Percentiles rank a stretch among this genome's conserved stretches.
Evolutionary conservation across 768 basidiomycete genomes (phyloP).

Genomic region (Boletus tylopilopsis): DNA sequence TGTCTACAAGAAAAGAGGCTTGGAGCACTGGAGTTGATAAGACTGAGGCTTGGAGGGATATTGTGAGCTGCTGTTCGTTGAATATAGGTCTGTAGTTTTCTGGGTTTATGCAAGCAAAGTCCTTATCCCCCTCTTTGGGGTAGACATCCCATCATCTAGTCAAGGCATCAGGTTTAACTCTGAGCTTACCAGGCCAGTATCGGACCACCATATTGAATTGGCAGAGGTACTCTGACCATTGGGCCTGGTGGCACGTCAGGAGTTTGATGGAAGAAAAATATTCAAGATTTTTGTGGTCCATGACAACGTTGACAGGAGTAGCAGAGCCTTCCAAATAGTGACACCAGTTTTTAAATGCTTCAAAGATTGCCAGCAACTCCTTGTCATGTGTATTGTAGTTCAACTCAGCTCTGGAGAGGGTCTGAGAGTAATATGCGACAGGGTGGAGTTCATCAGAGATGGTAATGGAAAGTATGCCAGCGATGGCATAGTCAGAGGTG

Average conservation of each 20-base stretch:
- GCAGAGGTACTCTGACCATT: too few species aligned
- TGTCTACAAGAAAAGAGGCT: too few species aligned
- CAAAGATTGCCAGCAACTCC: neutral
- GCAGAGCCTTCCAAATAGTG: too few species aligned
- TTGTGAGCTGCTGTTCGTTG: neutral
- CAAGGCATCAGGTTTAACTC: neutral
- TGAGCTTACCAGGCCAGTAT: neutral
- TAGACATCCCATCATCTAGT: neutral
- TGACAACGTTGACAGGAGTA: too few species aligned
- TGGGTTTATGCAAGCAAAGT: neutral
- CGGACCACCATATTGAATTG: neutral
- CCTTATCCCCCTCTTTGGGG: constrained; percentile 1
- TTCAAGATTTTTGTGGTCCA: too few species aligned
- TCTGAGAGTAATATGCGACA: neutral
- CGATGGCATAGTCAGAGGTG: neutral
- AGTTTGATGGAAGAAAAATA: too few species aligned
- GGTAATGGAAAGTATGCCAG: neutral
- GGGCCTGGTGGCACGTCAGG: too few species aligned
- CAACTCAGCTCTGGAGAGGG: neutral
- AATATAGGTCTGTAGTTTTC: neutral
- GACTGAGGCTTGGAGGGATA: too few species aligned
- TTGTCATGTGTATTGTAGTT: neutral
- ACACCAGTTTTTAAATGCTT: neutral
- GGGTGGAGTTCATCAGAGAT: neutral
- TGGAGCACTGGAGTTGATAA: too few species aligned